Conservation (phyloP, 1,139 yeast species). For the Kodamaea sp. region DNA sequence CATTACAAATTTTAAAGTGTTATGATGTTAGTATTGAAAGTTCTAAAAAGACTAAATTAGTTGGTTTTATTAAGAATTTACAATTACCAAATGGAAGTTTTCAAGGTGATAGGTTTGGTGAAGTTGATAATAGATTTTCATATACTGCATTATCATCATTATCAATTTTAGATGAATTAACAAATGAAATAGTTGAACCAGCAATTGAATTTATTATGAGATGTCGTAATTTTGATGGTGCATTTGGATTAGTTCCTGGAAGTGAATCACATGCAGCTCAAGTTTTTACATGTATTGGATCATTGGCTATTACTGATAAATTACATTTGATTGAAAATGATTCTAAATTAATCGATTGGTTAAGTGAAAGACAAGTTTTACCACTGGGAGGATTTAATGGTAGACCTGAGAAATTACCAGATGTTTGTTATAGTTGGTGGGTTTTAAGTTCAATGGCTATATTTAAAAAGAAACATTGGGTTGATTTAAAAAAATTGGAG, state of each 20-base stretch:
- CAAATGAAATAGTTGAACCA: conserved; percentile 55
- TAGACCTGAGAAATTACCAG: conserved; percentile 93
- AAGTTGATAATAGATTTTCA: conserved; percentile 85
- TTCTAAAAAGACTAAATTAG: conserved; percentile 26
- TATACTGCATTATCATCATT: conserved; percentile 77
- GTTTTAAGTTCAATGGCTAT: conserved; percentile 77
- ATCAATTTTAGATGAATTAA: conserved; percentile 62
- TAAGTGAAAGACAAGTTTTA: conserved; percentile 81
- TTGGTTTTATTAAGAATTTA: conserved; percentile 44
- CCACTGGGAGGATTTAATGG: conserved; percentile 92
- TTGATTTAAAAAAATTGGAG: conserved; percentile 58
- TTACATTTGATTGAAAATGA: conserved; percentile 53
- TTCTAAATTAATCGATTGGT: conserved; percentile 66
- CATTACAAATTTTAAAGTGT: conserved; percentile 70
- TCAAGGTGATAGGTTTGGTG: conserved; percentile 89
- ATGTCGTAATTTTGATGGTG: conserved; percentile 94
- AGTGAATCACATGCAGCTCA: conserved; percentile 96
- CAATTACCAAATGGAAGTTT: conserved; percentile 77
- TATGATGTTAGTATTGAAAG: conserved; percentile 47
- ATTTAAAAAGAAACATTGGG: conserved; percentile 66
- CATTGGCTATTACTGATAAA: conserved; percentile 66
- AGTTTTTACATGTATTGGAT: conserved; percentile 80
- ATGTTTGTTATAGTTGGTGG: conserved; percentile 99
- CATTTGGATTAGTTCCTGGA: conserved; percentile 91
- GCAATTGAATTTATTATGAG: conserved; percentile 61